Evolutionary conservation across 148 eudicot species (phyloP).

Genomic region (Nyssa sinensis): DNA sequence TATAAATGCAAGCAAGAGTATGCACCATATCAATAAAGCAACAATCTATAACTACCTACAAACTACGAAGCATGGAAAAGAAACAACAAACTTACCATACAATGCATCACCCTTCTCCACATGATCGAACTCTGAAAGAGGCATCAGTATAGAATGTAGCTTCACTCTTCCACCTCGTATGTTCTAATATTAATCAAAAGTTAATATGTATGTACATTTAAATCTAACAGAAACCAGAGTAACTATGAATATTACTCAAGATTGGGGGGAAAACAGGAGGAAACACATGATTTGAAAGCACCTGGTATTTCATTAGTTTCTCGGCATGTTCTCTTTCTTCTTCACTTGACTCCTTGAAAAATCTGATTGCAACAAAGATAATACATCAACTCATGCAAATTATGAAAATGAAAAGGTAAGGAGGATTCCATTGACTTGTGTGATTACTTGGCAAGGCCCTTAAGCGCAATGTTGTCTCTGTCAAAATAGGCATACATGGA

Average conservation of each 20-base stretch:
- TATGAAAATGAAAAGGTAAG: neutral
- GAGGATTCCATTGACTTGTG: neutral
- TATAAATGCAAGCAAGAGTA: no score
- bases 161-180: conserved; percentile 83
- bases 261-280: neutral
- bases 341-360: conserved; percentile 79
- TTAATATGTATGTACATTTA: no score
- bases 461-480: conserved; percentile 83
- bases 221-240: neutral
- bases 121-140: conserved; percentile 69
- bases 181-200: conserved; percentile 43
- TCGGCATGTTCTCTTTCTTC: conserved; percentile 94
- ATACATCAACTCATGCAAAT: neutral
- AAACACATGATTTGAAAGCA: conserved; percentile 7
- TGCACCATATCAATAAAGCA: no score
- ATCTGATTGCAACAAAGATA: conserved; percentile 34
- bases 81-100: conserved; percentile 42
- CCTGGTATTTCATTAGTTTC: conserved; percentile 88
- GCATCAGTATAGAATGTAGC: conserved; percentile 47
- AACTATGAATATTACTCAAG: no score
- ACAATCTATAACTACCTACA: no score
- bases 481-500: conserved; percentile 80
- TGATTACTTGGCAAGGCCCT: conserved; percentile 81
- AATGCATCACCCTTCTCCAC: conserved; percentile 84
- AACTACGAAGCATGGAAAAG: neutral